Conservation (phyloP, 2,329 filamentous ascomycete species). For the Tolypocladium guangdongense region DNA sequence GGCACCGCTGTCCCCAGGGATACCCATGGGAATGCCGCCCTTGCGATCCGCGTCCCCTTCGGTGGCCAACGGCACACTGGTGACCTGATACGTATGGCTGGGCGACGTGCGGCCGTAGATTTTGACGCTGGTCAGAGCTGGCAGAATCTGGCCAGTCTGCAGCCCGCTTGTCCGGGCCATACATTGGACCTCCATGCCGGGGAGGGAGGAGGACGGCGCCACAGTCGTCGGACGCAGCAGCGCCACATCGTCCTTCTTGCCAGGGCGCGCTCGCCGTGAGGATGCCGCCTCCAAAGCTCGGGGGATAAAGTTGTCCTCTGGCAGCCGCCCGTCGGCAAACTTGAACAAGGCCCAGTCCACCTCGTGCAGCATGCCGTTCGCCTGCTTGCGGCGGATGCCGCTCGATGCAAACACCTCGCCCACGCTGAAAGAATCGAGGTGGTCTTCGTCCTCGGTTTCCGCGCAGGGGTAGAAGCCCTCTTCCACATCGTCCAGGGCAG, state of each 20-base stretch:
- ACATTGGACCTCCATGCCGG: slow-evolving; percentile 73
- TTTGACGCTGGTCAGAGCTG: slow-evolving; percentile 72
- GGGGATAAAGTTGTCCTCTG: slow-evolving; percentile 61
- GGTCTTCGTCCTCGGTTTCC: slow-evolving; percentile 65
- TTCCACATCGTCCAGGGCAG: slow-evolving; percentile 77
- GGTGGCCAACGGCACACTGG: slow-evolving; percentile 22
- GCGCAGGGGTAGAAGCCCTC: slow-evolving; percentile 71
- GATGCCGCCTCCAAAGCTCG: slow-evolving; percentile 8
- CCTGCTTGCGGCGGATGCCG: slow-evolving; percentile 67
- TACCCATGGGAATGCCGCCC: slow-evolving; percentile 36
- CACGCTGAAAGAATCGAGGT: slow-evolving; percentile 69
- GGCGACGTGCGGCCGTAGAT: slow-evolving; percentile 76
- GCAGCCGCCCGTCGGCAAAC: slow-evolving; percentile 60
- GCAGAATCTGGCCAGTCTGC: slow-evolving; percentile 66
- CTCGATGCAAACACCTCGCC: slow-evolving; percentile 85
- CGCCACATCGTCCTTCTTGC: slow-evolving; percentile 18
- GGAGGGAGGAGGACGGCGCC: slow-evolving; percentile 49
- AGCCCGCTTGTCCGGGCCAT: slow-evolving; percentile 79
- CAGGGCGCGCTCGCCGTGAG: slow-evolving; percentile 3
- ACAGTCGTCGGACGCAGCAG: slow-evolving; percentile 44
- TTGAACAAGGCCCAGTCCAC: slow-evolving; percentile 93
- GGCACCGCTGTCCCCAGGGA: slow-evolving; percentile 84
- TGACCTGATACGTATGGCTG: slow-evolving; percentile 57
- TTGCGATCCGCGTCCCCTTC: slow-evolving; percentile 7
- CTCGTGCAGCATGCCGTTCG: slow-evolving; percentile 68